Base-by-base conservation (phyloP, 148 eudicot genomes). In the Chenopodium berlandieri region DNA sequence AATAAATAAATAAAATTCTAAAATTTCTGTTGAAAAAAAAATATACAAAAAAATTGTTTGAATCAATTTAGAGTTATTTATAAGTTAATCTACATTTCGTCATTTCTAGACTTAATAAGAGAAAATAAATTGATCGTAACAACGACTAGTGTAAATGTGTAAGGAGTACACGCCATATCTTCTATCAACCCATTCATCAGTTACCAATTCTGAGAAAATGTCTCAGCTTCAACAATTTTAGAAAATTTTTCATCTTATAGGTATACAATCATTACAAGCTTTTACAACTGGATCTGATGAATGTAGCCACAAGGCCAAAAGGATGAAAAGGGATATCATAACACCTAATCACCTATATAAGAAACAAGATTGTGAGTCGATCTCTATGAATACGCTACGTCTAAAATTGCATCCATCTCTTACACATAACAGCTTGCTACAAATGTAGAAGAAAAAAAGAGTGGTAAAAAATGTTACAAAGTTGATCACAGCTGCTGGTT, bases 381-480 rank as follows among this genome's bases (percentile, higher is more conserved):
- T 44, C 6, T n/a, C 1, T 19, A 2, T 52, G 9, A 52, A 48
- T 31, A 47, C 54, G 3, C 74, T 8, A 48, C 11, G 23, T 37
- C 66, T 69, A 50, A 34, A 31, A 19, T 47, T 11, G 50, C 81
- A 69, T 52, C 44, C 66, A 58, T 52, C 75, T 54, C 75, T 79
- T 7, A 10, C 8, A 79, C 10, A 52, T 70, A 14, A 31, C 73
- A 69, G 72, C 4, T 2, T 3, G 62, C 12, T 73, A 74, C 68
- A 72, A 7, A 5, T 3, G 69, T 9, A 65, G 27, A 17, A 67
- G 19, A 67, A 47, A 58, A 3, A 37, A 62, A 3, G 9, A 65
- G 22, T 40, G 44, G 44, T 7, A 7, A 40, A 25, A 44, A 17
- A 80, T 8, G 48, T 27, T 20, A 75, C 75, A 48, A 9, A 75